A percentile compares a stretch with the other conserved stretches of the same genome.
Conservation (phyloP, 78 protist species). For the slime mould (Dictyostelium discoideum) region DNA sequence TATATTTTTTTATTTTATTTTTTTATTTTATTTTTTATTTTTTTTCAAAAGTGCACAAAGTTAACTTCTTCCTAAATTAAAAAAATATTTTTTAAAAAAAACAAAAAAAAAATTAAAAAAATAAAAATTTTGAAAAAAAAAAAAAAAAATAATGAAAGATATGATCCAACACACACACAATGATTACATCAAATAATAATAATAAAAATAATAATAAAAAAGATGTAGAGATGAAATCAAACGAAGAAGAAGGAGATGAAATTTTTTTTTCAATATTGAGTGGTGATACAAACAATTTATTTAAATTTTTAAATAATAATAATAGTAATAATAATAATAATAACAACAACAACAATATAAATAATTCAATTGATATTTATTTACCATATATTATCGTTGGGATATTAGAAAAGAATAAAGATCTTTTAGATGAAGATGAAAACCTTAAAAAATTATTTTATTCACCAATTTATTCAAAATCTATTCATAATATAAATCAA, state of each 20-base stretch:
- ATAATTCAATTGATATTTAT: background rate
- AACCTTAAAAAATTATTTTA: background rate
- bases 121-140: too few relatives aligned
- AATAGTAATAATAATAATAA: background rate
- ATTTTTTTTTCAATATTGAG: background rate
- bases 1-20: too few relatives aligned
- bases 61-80: too few relatives aligned
- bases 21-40: too few relatives aligned
- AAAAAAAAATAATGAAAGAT: background rate
- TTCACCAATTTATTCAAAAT: background rate
- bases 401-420: background rate
- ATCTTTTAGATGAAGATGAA: background rate
- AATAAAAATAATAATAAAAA: background rate
- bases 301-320: background rate
- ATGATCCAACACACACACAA: background rate
- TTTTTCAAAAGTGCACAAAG: too few relatives aligned
- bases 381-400: background rate
- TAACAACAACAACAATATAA: background rate
- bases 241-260: conserved; percentile 4
- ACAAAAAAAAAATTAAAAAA: too few relatives aligned
- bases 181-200: background rate
- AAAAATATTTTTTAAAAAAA: too few relatives aligned
- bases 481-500: background rate
- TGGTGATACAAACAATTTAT: conserved; percentile 1
- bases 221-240: background rate